These are phyloP conservation scores for Acanthamoeba royreba DNA, from an alignment of 208 protist species.

Conservation along the genomic window DNA sequence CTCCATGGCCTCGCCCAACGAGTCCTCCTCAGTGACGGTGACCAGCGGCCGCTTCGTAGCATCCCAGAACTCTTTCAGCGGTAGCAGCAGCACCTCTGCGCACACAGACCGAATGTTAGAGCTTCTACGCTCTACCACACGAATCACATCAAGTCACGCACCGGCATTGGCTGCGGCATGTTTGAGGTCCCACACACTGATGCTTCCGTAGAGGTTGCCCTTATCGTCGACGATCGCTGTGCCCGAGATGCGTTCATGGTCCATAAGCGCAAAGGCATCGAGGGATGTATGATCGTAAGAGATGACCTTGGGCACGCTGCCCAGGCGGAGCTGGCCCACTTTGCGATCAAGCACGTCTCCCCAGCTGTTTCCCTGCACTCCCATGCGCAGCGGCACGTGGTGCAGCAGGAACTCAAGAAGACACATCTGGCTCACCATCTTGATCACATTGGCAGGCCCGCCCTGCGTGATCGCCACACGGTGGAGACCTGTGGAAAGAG, in stretches of 20 bases:
- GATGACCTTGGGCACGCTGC: neutral
- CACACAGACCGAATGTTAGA: neutral
- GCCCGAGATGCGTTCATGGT: neutral
- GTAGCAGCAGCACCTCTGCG: neutral
- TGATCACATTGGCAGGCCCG: neutral
- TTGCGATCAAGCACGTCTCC: neutral
- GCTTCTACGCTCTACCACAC: neutral
- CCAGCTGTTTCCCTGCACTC: neutral
- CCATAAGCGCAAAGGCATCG: neutral
- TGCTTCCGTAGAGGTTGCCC: conserved; percentile 1
- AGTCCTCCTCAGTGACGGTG: neutral
- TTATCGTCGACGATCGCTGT: neutral
- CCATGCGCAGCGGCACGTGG: neutral
- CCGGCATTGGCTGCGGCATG: neutral
- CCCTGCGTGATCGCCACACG: neutral
- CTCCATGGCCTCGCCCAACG: neutral
- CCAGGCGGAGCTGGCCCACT: neutral
- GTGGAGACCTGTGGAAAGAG: neutral
- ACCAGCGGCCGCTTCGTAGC: neutral
- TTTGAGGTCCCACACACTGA: neutral
- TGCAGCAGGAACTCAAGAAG: neutral
- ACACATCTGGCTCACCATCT: conserved; percentile 10
- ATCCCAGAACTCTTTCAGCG: neutral
- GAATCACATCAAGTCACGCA: neutral
- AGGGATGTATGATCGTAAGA: neutral